phyloP scores from a whole-genome alignment of 768 basidiomycete species.

The Termitomyces sp. region DNA sequence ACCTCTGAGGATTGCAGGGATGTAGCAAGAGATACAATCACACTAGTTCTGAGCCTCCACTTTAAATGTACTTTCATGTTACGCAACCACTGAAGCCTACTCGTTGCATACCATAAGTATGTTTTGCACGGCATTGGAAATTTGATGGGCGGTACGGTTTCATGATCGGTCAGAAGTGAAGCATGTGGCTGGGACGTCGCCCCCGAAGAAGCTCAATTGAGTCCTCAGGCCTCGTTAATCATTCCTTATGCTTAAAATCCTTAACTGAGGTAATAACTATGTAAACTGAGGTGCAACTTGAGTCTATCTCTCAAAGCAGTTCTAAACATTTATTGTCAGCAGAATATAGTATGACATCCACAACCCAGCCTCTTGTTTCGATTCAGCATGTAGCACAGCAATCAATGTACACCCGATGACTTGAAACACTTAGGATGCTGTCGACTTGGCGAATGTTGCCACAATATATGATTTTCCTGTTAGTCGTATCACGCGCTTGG shows the following conservation, averaged over 20 bases:
- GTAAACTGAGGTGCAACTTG: neutral
- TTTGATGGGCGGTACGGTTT: neutral
- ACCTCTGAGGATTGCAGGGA: neutral
- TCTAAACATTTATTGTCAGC: neutral
- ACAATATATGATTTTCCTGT: conserved; percentile 19
- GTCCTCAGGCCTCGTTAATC: neutral
- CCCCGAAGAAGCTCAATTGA: neutral
- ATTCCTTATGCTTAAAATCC: neutral
- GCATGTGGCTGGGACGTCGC: neutral
- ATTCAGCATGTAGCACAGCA: conserved; percentile 5
- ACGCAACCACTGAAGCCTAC: neutral
- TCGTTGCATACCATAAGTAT: neutral
- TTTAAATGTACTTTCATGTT: neutral
- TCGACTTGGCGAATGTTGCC: conserved; percentile 8
- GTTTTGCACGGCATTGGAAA: neutral
- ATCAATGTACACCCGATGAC: neutral
- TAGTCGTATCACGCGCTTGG: conserved; percentile 18
- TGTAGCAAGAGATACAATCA: neutral
- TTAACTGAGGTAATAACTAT: neutral
- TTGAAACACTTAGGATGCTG: no score
- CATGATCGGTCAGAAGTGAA: neutral
- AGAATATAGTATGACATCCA: neutral
- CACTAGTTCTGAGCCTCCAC: neutral
- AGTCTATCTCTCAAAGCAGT: neutral
- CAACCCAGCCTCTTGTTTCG: neutral